These are phyloP conservation scores for Tulasnella sp. DNA, from an alignment of 768 basidiomycete species.

Conservation along the genomic window DNA sequence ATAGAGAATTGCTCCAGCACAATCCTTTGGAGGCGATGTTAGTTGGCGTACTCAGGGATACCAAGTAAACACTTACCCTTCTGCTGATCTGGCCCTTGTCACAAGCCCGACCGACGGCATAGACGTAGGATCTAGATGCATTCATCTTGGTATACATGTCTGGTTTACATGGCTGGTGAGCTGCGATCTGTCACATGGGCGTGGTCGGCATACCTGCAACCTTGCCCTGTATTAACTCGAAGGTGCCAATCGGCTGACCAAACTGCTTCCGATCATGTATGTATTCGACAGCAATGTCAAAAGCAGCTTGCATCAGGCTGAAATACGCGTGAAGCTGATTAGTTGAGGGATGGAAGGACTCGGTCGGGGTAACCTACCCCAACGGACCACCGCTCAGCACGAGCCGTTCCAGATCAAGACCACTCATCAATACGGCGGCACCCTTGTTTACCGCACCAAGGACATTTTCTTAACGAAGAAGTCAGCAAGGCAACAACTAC, in stretches of 20 bases:
- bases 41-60: neutral
- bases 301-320: constrained; percentile 89
- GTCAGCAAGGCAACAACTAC: constrained; percentile 7
- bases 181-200: constrained; percentile 37
- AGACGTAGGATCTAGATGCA: constrained; percentile 85
- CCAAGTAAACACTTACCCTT: constrained; percentile 48
- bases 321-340: neutral
- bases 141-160: constrained; percentile 95
- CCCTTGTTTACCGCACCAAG: constrained; percentile 77
- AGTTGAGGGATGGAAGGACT: neutral
- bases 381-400: constrained; percentile 90
- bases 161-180: constrained; percentile 49
- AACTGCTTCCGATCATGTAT: constrained; percentile 94
- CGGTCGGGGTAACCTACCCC: constrained; percentile 49
- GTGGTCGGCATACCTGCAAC: constrained; percentile 24
- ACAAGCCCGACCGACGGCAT: constrained; percentile 87
- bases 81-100: constrained; percentile 75
- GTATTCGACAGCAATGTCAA: constrained; percentile 82
- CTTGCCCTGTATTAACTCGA: constrained; percentile 82
- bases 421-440: constrained; percentile 87
- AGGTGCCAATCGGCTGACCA: constrained; percentile 77
- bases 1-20: constrained; percentile 90
- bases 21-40: constrained; percentile 55
- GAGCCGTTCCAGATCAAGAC: constrained; percentile 85
- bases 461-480: constrained; percentile 61